Base-by-base conservation (phyloP, 2,329 filamentous ascomycete genomes). In the Coleophoma cylindrospora region DNA sequence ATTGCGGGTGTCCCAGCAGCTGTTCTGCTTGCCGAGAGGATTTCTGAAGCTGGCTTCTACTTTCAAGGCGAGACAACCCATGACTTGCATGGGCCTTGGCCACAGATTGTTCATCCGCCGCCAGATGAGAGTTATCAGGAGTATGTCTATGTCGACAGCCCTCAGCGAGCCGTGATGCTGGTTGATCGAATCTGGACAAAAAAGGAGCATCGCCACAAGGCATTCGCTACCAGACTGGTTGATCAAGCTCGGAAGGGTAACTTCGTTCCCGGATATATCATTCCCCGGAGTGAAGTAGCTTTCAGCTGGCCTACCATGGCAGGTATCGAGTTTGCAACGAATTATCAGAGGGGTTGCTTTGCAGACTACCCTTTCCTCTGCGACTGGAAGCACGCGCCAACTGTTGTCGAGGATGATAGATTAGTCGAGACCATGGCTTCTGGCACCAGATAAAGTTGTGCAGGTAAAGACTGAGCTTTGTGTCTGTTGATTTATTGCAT, bases 141-240 rank as follows among this genome's bases (percentile, higher is more conserved):
- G 19, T 45, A 33, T 15, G 34, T 33, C 17, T 38, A 11, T 10
- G 33, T n/a, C 9, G 37, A 19, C 66, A 70, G 43, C 57, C 68
- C 33, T n/a, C 63, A 72, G 22, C 66, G 71, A 3, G 80, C 76
- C 3, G 69, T 77, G n/a, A 70, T 85, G 48, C 80, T 81, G 15
- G 75, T 87, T 22, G 83, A 82, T 21, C 74, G 83, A 32, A 81
- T 87, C 56, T 87, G 83, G 83, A 82, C 80, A 0, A 80, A 77
- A 8, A 74, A 71, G 6, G 70, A 73, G 2, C 76, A 79, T 51
- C 73, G 82, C 33, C 68, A 77, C 40, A 73, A 76, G 55, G 79
- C 80, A 9, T 74, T 84, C 47, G 83, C 81, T 4, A 74, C 73
- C 47, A 71, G 73, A 49, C 65, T 86, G 43, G 64, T 86, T 15